A percentile compares a stretch with the other conserved stretches of the same genome.
Conservation (phyloP, 2,329 filamentous ascomycete genomes). For the Aspergillus ibericus region DNA sequence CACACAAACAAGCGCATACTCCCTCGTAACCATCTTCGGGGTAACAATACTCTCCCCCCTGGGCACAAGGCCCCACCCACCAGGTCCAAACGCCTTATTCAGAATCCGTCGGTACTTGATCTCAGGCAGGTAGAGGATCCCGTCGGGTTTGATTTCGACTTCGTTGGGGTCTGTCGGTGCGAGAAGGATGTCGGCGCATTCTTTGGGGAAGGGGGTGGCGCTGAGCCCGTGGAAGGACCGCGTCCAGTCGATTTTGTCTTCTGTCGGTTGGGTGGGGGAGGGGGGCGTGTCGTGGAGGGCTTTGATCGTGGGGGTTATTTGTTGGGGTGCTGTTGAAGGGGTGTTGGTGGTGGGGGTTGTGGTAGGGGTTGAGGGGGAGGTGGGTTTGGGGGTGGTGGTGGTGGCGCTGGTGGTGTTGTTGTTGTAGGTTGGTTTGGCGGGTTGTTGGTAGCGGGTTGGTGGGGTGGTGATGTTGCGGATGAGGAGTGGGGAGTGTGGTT, state of each 20-base stretch:
- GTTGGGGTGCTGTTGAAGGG: not conserved
- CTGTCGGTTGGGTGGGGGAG: conserved; percentile 28
- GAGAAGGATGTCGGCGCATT: conserved; percentile 68
- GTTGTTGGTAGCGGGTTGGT: conserved; percentile 32
- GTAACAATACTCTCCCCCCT: conserved; percentile 82
- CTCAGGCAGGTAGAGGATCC: conserved; percentile 92
- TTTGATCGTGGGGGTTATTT: conserved; percentile 18
- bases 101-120: conserved; percentile 95
- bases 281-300: conserved; percentile 39
- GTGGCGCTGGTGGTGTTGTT: not conserved
- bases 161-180: conserved; percentile 68
- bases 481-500: not conserved
- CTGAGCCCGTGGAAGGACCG: conserved; percentile 80
- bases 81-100: conserved; percentile 88
- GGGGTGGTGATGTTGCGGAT: conserved; percentile 19
- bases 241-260: conserved; percentile 71
- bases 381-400: not conserved
- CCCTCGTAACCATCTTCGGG: conserved; percentile 76
- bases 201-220: conserved; percentile 66
- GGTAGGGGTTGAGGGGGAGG: not conserved
- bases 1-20: conserved; percentile 87
- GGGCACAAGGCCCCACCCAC: conserved; percentile 92
- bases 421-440: conserved; percentile 14
- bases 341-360: not conserved
- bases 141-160: conserved; percentile 96